Conservation (phyloP, 495 filamentous ascomycete genomes). For the Hypoxylon cercidicola region DNA sequence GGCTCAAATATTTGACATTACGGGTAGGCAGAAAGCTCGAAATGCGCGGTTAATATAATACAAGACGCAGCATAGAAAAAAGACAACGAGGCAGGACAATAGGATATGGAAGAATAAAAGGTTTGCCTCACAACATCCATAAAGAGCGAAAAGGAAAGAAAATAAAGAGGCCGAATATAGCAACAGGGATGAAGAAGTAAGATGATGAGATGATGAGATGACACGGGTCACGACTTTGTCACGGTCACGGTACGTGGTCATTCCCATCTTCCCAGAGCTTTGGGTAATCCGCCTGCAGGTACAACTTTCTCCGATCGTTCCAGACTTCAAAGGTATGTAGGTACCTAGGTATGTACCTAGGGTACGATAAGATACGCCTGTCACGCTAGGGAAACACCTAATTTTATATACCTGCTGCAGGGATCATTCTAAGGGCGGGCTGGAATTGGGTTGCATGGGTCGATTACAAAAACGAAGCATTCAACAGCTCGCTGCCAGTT, state of each 20-base stretch:
- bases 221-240: constrained; percentile 36
- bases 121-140: constrained; percentile 3
- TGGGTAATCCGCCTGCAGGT: constrained; percentile 18
- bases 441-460: not conserved
- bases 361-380: no score
- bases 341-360: no score
- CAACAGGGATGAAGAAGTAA: constrained; percentile 22
- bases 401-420: not conserved
- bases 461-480: no score
- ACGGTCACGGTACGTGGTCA: not conserved
- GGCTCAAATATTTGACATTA: no score
- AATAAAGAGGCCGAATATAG: constrained; percentile 23
- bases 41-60: no score
- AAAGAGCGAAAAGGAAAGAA: not conserved
- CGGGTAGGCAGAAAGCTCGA: no score
- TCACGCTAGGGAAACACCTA: no score
- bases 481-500: constrained; percentile 26
- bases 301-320: constrained; percentile 8
- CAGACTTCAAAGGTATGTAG: no score
- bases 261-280: constrained; percentile 6
- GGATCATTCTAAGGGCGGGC: not conserved
- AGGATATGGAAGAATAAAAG: not conserved
- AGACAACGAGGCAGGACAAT: no score
- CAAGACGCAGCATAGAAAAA: no score
- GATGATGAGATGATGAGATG: constrained; percentile 15